Evolutionary conservation across 805 yeast species (phyloP).

Genomic region (Huiozyma naganishii): DNA sequence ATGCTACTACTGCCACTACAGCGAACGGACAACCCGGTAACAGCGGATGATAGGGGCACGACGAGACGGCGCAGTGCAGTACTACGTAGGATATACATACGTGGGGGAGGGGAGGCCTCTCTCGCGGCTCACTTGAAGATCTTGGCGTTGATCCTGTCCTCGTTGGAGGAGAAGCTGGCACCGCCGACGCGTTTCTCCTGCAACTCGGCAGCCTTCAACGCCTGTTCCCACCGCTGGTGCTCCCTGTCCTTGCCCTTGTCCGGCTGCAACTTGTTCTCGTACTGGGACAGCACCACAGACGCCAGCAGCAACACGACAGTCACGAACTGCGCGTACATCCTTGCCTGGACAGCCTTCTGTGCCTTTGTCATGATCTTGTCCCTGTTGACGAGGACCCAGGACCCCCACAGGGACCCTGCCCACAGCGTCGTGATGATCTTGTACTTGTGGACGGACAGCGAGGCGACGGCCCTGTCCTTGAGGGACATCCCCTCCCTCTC

Average conservation of each 20-base stretch:
- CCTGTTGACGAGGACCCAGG: slow-evolving; percentile 62
- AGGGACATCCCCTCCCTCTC: slow-evolving; percentile 30
- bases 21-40: too few relatives aligned
- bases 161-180: slow-evolving; percentile 20
- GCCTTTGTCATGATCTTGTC: slow-evolving; percentile 66
- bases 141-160: slow-evolving; percentile 31
- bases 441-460: slow-evolving; percentile 47
- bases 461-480: slow-evolving; percentile 40
- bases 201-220: slow-evolving; percentile 32
- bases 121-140: slow-evolving; percentile 15
- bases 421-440: slow-evolving; percentile 60
- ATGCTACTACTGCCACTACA: too few relatives aligned
- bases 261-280: slow-evolving; percentile 47
- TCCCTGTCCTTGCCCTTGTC: slow-evolving; percentile 28
- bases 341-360: slow-evolving; percentile 77
- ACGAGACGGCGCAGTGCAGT: too few relatives aligned
- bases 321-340: slow-evolving; percentile 83
- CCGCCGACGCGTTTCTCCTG: slow-evolving; percentile 15
- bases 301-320: slow-evolving; percentile 63
- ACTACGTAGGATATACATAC: too few relatives aligned
- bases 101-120: background rate
- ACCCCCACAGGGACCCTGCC: slow-evolving; percentile 73
- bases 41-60: too few relatives aligned
- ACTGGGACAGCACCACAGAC: slow-evolving; percentile 54
- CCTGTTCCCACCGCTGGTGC: slow-evolving; percentile 38